Evolutionary conservation across 805 yeast species (phyloP).

Genomic region (Saccharomycopsis fibuligera): DNA sequence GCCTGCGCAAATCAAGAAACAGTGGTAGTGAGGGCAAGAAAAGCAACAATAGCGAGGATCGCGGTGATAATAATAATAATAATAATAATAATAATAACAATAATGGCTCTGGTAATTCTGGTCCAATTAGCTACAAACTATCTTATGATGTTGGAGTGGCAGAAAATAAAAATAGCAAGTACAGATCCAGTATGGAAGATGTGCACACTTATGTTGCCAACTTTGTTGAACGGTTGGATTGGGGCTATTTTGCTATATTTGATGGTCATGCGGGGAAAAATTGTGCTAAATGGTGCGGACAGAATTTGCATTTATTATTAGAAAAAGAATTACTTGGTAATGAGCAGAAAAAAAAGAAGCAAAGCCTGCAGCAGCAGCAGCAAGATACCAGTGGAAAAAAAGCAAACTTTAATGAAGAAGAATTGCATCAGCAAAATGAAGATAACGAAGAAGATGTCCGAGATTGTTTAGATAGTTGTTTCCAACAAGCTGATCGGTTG

Average conservation of each 20-base stretch:
- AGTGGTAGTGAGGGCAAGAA: too few species aligned
- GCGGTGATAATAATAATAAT: too few species aligned
- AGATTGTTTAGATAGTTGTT: constrained; percentile 60
- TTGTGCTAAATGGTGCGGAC: constrained; percentile 93
- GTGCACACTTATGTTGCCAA: constrained; percentile 90
- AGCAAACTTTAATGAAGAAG: too few species aligned
- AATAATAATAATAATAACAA: too few species aligned
- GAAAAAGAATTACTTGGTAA: constrained; percentile 48
- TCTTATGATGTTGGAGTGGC: constrained; percentile 85
- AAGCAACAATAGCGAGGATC: too few species aligned
- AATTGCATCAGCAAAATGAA: too few species aligned
- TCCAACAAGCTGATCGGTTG: constrained; percentile 66
- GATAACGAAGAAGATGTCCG: constrained; percentile 43
- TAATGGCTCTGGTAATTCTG: too few species aligned
- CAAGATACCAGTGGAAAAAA: neutral
- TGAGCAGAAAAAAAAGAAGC: neutral
- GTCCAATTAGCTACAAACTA: constrained; percentile 26
- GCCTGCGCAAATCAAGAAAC: too few species aligned
- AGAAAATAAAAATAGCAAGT: constrained; percentile 78
- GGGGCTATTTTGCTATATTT: constrained; percentile 93
- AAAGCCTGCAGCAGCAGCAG: neutral
- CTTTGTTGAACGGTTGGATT: constrained; percentile 82
- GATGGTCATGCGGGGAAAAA: constrained; percentile 97
- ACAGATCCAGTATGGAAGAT: constrained; percentile 90
- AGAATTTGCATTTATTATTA: constrained; percentile 65